Percentiles rank a stretch among this genome's conserved stretches.
Evolutionary conservation across 345 rosid genomes (phyloP).

Genomic region (Acer yangbiense): DNA sequence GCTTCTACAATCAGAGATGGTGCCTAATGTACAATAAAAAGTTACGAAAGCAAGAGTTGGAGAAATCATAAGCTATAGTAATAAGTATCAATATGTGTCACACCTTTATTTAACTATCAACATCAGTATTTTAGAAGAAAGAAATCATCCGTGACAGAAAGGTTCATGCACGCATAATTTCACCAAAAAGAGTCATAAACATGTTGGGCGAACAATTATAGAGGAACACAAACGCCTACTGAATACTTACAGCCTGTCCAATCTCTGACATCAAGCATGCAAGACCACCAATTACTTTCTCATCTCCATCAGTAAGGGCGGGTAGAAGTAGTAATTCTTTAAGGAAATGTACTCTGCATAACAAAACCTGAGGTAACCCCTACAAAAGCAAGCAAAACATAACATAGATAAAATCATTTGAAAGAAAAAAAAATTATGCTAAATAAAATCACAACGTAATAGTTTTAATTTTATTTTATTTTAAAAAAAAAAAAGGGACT

Average conservation of each 20-base stretch:
- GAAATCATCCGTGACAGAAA: background rate
- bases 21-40: conserved; percentile 53
- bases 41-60: conserved; percentile 3
- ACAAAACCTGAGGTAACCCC: conserved; percentile 88
- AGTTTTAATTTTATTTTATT: too few relatives aligned
- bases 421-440: background rate
- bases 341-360: conserved; percentile 75
- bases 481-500: background rate
- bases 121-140: conserved; percentile 5
- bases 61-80: conserved; percentile 11
- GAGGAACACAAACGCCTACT: background rate
- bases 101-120: conserved; percentile 5
- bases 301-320: conserved; percentile 74
- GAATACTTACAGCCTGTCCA: conserved; percentile 87
- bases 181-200: background rate
- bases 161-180: conserved; percentile 5
- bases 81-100: conserved; percentile 20
- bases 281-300: conserved; percentile 76
- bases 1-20: conserved; percentile 87
- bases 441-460: conserved; percentile 8
- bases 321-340: conserved; percentile 78
- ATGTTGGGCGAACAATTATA: background rate
- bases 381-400: conserved; percentile 39
- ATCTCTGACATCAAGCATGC: conserved; percentile 91
- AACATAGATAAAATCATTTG: conserved; percentile 2